Evolutionary conservation across 306 rosid species (phyloP).

Genomic region (Pyrus bretschneideri): DNA sequence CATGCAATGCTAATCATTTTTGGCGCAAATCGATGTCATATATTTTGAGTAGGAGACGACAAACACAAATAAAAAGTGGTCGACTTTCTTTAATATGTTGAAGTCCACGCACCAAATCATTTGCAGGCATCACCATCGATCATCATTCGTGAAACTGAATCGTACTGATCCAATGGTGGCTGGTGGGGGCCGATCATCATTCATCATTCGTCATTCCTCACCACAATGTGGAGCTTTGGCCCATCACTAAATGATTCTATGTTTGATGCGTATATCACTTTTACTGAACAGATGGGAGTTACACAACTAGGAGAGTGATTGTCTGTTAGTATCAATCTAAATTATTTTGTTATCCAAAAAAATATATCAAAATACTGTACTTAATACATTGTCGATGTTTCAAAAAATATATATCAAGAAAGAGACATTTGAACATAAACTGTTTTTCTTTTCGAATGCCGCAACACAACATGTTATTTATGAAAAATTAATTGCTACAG

Average conservation of each 20-base stretch:
- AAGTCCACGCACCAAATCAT: constrained; percentile 42
- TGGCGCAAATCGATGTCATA: too few relatives aligned
- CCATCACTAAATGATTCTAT: neutral
- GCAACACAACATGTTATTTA: too few relatives aligned
- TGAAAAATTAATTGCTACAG: too few relatives aligned
- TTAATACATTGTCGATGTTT: too few relatives aligned
- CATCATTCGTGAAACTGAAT: constrained; percentile 13
- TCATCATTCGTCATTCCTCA: neutral
- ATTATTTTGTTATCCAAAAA: too few relatives aligned
- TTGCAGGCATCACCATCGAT: constrained; percentile 35
- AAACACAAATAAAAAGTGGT: neutral
- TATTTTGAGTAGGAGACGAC: neutral
- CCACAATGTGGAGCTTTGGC: neutral
- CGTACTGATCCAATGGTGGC: neutral
- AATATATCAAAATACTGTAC: too few relatives aligned
- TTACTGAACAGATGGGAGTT: neutral
- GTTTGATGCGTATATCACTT: neutral
- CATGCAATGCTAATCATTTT: too few relatives aligned
- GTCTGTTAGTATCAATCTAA: too few relatives aligned
- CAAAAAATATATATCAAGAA: too few relatives aligned
- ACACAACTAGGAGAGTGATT: too few relatives aligned
- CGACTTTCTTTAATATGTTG: neutral
- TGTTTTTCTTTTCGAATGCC: too few relatives aligned
- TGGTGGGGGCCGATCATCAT: neutral
- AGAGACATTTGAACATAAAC: too few relatives aligned